These are phyloP conservation scores for Nemania sp. DNA, from an alignment of 2,329 filamentous ascomycete genomes.

Conservation along the genomic window DNA sequence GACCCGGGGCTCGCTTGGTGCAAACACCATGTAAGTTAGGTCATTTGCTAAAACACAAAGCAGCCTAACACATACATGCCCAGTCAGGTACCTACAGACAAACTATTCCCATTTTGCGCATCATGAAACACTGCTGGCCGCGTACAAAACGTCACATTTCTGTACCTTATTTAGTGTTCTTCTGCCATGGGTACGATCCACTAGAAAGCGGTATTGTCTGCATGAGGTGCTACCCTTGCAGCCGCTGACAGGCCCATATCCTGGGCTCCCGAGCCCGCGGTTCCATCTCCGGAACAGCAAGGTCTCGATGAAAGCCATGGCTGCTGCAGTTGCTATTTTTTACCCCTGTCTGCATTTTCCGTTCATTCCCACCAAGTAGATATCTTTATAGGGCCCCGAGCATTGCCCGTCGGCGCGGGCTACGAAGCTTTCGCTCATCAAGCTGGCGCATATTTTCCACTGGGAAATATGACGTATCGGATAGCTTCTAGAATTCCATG, in stretches of 20 bases:
- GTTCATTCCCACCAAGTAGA: neutral
- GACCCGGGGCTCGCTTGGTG: neutral
- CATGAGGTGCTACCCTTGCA: constrained; percentile 25
- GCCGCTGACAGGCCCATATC: constrained; percentile 23
- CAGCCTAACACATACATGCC: neutral
- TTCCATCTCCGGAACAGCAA: constrained; percentile 19
- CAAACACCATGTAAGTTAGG: neutral
- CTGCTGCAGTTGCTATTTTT: neutral
- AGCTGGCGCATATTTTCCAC: neutral
- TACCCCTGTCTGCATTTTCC: constrained; percentile 17
- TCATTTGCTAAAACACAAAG: neutral
- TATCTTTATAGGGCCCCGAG: neutral
- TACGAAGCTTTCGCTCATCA: neutral
- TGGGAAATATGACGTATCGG: neutral
- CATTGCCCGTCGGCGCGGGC: neutral
- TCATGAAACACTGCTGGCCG: constrained; percentile 9
- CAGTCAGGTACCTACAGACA: neutral
- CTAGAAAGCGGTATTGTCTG: constrained; percentile 25
- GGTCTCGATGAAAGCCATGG: constrained; percentile 5
- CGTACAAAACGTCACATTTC: neutral
- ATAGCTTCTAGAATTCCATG: neutral
- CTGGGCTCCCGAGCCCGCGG: constrained; percentile 26
- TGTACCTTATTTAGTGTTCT: neutral
- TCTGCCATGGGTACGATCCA: constrained; percentile 21
- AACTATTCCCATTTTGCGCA: constrained; percentile 20